Base-by-base conservation (phyloP, 768 basidiomycete species). In the Dacryopinax primogenitus region DNA sequence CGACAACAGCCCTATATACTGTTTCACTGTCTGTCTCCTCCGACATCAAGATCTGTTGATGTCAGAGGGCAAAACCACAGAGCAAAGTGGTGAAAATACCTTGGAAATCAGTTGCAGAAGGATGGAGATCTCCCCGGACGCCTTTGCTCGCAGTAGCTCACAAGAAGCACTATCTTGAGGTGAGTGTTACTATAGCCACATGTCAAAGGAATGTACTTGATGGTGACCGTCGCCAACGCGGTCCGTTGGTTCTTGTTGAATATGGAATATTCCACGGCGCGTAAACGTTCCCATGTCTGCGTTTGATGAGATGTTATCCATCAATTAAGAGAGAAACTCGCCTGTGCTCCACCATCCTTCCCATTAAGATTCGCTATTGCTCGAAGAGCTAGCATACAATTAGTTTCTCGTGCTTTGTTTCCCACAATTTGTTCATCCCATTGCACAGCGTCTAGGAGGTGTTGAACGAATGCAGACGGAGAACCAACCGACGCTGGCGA, bases 311-410 rank as follows among this genome's bases (percentile, higher is more conserved):
- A 36, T 62, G 62, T 34, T 39, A 67, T 33, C 65, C 44, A 33
- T 67, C 65, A n/a, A 65, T 21, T 16, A 28, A 35, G 11, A 66
- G 34, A 23, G 21, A 73, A 18, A 80, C 74, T 86, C 86, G 86
- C 51, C 51, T 58, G 26, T 21, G 69, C 68, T 28, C 77, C 79
- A 62, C 82, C 79, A 4, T 72, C 74, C 39, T 80, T 67, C 69
- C 86, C 82, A 71, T 93, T 85, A 34, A 81, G 76, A 74, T 99
- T 99, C 30, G 89, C 84, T 35, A 96, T 70, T 0, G 84, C 86
- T 34, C 94, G 82, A 62, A 96, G 77, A 1, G 88, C 78, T 28
- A 99, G 79, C 66, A 95, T 78, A 0, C 86, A 80, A 71, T 97
- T 97, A 18, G 87, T 95, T 73, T 96, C 93, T 65, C 86, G 79